Evolutionary conservation across 2,329 filamentous ascomycete genomes (phyloP).

Genomic region (Apiospora phragmitis): DNA sequence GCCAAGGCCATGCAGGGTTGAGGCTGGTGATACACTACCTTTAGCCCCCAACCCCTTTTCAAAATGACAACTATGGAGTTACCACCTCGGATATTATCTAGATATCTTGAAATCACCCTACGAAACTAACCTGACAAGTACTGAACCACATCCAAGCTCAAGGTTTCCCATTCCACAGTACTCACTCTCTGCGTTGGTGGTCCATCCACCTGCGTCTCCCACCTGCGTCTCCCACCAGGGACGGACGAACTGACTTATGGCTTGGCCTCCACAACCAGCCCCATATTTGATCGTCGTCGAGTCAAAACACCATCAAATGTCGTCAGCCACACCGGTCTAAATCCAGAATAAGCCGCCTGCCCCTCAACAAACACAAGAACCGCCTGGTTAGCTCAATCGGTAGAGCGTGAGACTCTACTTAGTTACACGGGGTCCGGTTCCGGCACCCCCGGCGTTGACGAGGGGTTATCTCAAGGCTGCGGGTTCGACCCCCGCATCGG

Average conservation of each 20-base stretch:
- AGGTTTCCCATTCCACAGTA: neutral
- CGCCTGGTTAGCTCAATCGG: slow-evolving; percentile 64
- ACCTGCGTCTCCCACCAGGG: neutral
- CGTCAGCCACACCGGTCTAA: neutral
- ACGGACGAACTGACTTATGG: neutral
- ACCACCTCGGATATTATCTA: neutral
- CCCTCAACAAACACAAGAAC: neutral
- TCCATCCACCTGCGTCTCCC: neutral
- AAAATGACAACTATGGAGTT: neutral
- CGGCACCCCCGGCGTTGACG: too few relatives aligned
- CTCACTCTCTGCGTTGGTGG: neutral
- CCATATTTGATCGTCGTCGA: neutral
- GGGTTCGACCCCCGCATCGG: slow-evolving; percentile 43
- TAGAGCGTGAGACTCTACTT: slow-evolving; percentile 74
- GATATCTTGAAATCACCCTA: neutral
- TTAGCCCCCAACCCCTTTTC: neutral
- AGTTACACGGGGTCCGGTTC: too few relatives aligned
- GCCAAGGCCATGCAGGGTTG: too few relatives aligned
- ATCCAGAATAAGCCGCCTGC: rapidly evolving
- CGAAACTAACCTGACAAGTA: neutral
- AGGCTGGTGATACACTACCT: neutral
- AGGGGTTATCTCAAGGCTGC: slow-evolving; percentile 41
- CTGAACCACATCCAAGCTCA: neutral
- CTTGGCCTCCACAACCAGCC: neutral
- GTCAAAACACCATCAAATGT: neutral